Base-by-base conservation (phyloP, 1,284 basidiomycete species). In the Apiotrichum sp. region DNA sequence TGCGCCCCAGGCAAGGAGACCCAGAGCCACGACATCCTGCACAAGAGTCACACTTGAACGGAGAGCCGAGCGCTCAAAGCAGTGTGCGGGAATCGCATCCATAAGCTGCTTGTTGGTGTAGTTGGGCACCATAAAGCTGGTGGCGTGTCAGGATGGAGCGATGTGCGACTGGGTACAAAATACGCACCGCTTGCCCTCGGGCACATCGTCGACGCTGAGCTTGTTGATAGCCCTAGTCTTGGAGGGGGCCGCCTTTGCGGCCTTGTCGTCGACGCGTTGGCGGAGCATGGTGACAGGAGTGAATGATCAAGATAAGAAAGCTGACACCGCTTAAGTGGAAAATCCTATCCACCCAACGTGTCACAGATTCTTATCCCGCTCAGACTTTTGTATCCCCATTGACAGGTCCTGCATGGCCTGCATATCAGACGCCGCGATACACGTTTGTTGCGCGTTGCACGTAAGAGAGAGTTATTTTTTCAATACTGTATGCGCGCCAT, bases 31-130 rank as follows among this genome's bases (percentile, higher is more conserved):
- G 57, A 85, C 74, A 73, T 98, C 93, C 81, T 84, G 86, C 51
- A 86, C 73, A 56, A 96, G 79, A 75, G 96, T 93, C 57, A 82
- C 65, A 11, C 83, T 86, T 14, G 92, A 95, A 70, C 81, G 81
- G 70, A 95, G 66, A 1, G 90, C 86, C 0, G 89, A 95, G 62
- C 95, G 88, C 79, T 96, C 82, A 78, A 87, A 91, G 80, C 95
- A 98, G 78, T 93, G 92, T 4, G 87, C 73, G 88, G 92, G 93
- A 71, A 98, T 96, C 35, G 83, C 84, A 53, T 84, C 84, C 55
- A 97, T 81, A 58, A 97, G 77, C 69, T 76, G 73, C 69, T 76
- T 76, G 68, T 73, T 68, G 57, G 74, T 74, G 57, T 68, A 76
- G 66, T 73, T 70, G 56, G 74, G 73, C 41, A 75, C 67, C 52